These are phyloP conservation scores for Colletotrichum shisoi DNA, from an alignment of 2,329 filamentous ascomycete genomes.

Conservation along the genomic window DNA sequence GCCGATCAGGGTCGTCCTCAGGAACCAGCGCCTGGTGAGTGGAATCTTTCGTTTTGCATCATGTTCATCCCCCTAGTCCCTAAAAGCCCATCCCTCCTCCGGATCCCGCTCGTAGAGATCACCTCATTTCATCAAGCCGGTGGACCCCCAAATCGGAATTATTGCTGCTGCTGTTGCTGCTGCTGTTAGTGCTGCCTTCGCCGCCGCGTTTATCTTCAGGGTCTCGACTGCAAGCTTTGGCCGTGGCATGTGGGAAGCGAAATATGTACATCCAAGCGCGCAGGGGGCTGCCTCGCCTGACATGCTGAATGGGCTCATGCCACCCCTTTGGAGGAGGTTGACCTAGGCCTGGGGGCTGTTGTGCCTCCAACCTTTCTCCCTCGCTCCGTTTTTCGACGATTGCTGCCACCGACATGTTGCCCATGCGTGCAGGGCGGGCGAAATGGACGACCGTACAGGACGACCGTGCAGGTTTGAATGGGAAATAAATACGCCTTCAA, in stretches of 20 bases:
- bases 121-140: constrained; percentile 20
- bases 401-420: not conserved
- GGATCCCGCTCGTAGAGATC: constrained; percentile 6
- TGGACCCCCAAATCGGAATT: constrained; percentile 4
- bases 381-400: constrained; percentile 1
- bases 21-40: constrained; percentile 6
- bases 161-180: constrained; percentile 1
- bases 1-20: not conserved
- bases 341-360: not conserved
- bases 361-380: constrained; percentile 4
- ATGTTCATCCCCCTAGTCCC: not conserved
- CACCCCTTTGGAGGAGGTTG: constrained; percentile 9
- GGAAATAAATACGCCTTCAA: not conserved
- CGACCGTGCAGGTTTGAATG: not conserved
- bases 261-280: constrained; percentile 18
- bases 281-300: constrained; percentile 2
- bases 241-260: constrained; percentile 20
- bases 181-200: not conserved
- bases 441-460: constrained; percentile 11
- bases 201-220: not conserved
- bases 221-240: not conserved
- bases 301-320: constrained; percentile 29
- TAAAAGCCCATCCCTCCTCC: not conserved
- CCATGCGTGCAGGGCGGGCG: constrained; percentile 4
- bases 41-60: not conserved